A percentile compares a stretch with the other conserved stretches of the same genome.
phyloP scores from a whole-genome alignment of 208 protist genomes.

The Acanthamoeba sp. region DNA sequence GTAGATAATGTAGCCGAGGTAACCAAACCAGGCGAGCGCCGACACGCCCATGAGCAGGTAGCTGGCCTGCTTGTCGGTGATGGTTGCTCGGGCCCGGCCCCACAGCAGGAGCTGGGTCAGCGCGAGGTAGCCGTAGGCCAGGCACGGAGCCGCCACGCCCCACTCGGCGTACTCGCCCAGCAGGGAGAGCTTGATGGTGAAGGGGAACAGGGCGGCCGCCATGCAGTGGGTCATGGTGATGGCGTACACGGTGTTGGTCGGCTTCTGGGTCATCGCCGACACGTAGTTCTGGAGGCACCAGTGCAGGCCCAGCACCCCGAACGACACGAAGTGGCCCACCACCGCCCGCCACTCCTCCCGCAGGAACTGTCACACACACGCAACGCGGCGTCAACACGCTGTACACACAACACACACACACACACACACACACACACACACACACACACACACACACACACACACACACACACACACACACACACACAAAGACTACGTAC shows the following conservation, averaged over 20 bases:
- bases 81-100: not conserved
- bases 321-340: conserved; percentile 1
- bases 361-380: not conserved
- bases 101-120: not conserved
- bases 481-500: not conserved
- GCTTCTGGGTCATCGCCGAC: not conserved
- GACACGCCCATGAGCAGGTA: no score
- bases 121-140: not conserved
- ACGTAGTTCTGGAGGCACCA: conserved; percentile 21
- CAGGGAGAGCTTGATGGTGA: conserved; percentile 20
- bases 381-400: not conserved
- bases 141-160: not conserved
- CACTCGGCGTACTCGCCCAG: not conserved
- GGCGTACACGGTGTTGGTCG: not conserved
- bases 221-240: not conserved
- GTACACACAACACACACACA: not conserved
- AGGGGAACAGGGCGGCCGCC: conserved; percentile 14
- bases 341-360: not conserved
- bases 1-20: no score
- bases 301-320: not conserved
- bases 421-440: not conserved
- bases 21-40: no score
- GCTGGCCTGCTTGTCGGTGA: not conserved
- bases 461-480: no score
- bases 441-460: no score